These are phyloP conservation scores for Naumovozyma baii DNA, from an alignment of 805 yeast genomes.

Conservation along the genomic window DNA sequence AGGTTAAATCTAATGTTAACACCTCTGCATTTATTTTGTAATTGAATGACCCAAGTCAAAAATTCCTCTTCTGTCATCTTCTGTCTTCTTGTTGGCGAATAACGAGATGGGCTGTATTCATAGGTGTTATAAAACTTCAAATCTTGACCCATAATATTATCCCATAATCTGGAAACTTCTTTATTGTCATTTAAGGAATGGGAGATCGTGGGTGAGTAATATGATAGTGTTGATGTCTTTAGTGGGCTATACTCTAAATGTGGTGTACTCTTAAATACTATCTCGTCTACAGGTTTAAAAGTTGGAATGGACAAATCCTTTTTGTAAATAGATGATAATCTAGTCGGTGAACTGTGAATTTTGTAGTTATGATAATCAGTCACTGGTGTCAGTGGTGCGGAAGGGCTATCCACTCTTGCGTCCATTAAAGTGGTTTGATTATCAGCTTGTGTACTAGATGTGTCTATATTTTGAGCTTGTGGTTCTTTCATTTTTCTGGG, in stretches of 20 bases:
- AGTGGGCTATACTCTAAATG: constrained; percentile 21
- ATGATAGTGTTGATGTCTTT: constrained; percentile 20
- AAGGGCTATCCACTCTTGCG: too few species aligned
- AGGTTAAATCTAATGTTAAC: constrained; percentile 52
- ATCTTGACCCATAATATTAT: constrained; percentile 20
- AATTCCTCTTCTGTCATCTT: constrained; percentile 26
- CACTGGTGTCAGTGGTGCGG: neutral
- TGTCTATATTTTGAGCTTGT: neutral
- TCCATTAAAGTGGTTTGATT: neutral
- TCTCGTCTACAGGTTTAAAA: constrained; percentile 6
- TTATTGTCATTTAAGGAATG: constrained; percentile 22
- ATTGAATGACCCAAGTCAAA: constrained; percentile 32
- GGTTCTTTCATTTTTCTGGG: neutral
- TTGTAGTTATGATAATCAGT: neutral
- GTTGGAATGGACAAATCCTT: constrained; percentile 2
- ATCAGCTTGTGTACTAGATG: neutral
- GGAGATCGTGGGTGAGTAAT: constrained; percentile 28
- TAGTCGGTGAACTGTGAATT: neutral
- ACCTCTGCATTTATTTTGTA: constrained; percentile 69
- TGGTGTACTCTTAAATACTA: constrained; percentile 8
- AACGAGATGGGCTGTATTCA: constrained; percentile 18
- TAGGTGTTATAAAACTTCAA: constrained; percentile 17
- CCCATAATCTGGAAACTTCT: constrained; percentile 23
- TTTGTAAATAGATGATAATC: neutral
- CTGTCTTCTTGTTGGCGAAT: constrained; percentile 24